phyloP scores from a whole-genome alignment of 2,329 filamentous ascomycete species.

The Paraconiothyrium sp. region DNA sequence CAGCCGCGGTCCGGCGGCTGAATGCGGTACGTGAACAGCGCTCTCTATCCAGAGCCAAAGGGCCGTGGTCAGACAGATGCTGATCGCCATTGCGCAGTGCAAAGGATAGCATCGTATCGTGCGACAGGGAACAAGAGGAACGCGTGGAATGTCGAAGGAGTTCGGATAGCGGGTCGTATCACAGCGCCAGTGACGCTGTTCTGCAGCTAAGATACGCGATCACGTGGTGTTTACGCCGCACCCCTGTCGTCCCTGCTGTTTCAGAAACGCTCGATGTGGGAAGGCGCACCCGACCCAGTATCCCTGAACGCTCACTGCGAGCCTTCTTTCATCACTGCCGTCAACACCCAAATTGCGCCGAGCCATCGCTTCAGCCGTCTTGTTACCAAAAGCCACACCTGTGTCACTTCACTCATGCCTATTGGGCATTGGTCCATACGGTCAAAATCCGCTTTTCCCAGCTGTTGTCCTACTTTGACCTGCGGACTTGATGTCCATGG shows the following conservation, averaged over 20 bases:
- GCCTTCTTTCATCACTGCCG: slow-evolving; percentile 1
- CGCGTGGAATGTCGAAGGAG: neutral
- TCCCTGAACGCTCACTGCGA: neutral
- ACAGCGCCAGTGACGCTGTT: neutral
- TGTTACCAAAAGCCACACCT: neutral
- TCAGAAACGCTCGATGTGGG: neutral
- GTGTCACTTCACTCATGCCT: neutral
- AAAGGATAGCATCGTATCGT: neutral
- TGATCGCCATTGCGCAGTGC: neutral
- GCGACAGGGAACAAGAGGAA: neutral
- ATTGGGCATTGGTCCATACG: neutral
- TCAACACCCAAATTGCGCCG: slow-evolving; percentile 12
- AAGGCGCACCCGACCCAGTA: slow-evolving; percentile 2
- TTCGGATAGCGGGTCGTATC: neutral
- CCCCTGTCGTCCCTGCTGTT: slow-evolving; percentile 1
- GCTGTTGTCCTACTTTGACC: neutral
- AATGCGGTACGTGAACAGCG: slow-evolving; percentile 3
- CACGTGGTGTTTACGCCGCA: neutral
- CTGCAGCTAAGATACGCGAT: slow-evolving; percentile 3
- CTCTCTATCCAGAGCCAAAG: neutral
- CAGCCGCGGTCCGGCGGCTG: slow-evolving; percentile 4
- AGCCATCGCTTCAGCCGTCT: neutral
- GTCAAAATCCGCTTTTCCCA: neutral
- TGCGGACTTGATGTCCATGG: neutral
- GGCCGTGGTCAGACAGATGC: neutral